Evolutionary conservation across 169 alveolate genomes (phyloP).

Genomic region (Perkinsus olseni): DNA sequence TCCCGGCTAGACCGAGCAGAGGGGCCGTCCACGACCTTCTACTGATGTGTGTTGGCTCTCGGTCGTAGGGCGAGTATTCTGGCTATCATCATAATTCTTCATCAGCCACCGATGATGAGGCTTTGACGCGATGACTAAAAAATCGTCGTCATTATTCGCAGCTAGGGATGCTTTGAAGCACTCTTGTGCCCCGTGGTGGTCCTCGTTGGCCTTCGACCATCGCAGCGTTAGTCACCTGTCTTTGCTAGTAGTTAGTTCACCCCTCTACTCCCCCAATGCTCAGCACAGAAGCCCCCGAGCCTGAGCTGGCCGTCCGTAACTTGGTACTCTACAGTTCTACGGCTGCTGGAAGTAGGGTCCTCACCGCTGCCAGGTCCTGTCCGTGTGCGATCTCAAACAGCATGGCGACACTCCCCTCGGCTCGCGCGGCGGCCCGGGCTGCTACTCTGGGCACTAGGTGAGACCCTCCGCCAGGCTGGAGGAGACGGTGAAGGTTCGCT

Average conservation of each 20-base stretch:
- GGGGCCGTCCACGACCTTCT: too few relatives aligned
- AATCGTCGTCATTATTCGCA: too few relatives aligned
- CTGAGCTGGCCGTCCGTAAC: background rate
- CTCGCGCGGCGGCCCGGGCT: background rate
- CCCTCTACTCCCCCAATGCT: background rate
- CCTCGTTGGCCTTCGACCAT: too few relatives aligned
- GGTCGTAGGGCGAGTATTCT: too few relatives aligned
- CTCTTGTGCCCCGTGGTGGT: too few relatives aligned
- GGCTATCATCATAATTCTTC: too few relatives aligned
- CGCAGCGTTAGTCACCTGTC: too few relatives aligned
- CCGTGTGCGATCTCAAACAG: slow-evolving; percentile 22
- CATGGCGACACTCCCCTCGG: background rate
- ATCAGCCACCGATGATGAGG: too few relatives aligned
- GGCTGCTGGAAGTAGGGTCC: background rate
- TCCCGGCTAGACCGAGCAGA: too few relatives aligned
- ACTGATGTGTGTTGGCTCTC: too few relatives aligned
- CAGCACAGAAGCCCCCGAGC: background rate
- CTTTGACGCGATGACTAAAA: too few relatives aligned
- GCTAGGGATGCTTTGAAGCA: too few relatives aligned
- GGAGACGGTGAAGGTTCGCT: background rate
- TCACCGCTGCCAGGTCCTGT: slow-evolving; percentile 16
- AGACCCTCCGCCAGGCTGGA: background rate
- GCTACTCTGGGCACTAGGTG: background rate
- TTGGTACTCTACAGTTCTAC: background rate
- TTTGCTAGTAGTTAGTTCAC: background rate